These are phyloP conservation scores for Trypanosoma scelopori DNA, from an alignment of 208 protist species.

Conservation along the genomic window DNA sequence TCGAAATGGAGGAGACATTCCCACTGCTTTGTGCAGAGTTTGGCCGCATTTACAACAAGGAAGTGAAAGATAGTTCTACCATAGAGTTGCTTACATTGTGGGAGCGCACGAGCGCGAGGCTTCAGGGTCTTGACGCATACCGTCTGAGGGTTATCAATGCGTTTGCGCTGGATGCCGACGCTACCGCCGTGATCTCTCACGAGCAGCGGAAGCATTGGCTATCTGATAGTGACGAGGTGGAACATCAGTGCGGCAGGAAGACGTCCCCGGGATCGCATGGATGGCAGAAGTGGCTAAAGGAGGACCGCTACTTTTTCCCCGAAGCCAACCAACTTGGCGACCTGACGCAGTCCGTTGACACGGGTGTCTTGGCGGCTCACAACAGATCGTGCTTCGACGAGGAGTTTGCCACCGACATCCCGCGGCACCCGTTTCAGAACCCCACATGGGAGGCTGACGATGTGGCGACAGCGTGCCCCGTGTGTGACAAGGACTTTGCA, in stretches of 20 bases:
- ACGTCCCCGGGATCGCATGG: not conserved
- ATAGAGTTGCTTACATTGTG: not conserved
- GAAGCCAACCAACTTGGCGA: constrained; percentile 22
- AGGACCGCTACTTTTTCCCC: constrained; percentile 67
- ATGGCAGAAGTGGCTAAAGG: constrained; percentile 23
- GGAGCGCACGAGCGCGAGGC: not conserved
- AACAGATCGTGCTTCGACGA: constrained; percentile 32
- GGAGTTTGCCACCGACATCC: constrained; percentile 35
- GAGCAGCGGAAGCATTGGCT: not conserved
- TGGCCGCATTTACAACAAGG: constrained; percentile 25
- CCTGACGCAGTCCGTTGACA: constrained; percentile 25
- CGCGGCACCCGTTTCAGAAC: constrained; percentile 42
- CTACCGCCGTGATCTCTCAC: not conserved
- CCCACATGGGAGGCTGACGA: constrained; percentile 66
- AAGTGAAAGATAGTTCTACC: constrained; percentile 11
- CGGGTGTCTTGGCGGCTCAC: not conserved
- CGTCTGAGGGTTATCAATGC: constrained; percentile 8
- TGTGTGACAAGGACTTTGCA: constrained; percentile 40
- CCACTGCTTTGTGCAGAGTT: constrained; percentile 26
- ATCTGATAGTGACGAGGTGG: not conserved
- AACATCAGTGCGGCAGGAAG: not conserved
- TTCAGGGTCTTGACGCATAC: not conserved
- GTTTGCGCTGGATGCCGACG: constrained; percentile 17
- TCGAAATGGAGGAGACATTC: constrained; percentile 30
- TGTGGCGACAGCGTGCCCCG: constrained; percentile 35